Conservation (phyloP, 257 asterid genomes). For the Vinca minor region DNA sequence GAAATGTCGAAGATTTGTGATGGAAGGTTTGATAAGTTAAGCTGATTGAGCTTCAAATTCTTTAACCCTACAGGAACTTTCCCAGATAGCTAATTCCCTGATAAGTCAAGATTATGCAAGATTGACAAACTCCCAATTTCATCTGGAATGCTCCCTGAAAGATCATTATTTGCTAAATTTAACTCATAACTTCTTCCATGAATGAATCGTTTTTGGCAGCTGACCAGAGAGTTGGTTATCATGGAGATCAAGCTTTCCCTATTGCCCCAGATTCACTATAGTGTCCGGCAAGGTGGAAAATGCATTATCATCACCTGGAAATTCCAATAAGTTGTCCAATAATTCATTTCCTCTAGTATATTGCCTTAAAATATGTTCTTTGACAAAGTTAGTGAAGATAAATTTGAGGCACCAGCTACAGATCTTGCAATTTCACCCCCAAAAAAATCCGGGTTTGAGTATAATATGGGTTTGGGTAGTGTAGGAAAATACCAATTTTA, state of each 20-base stretch:
- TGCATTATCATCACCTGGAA: conserved; percentile 50
- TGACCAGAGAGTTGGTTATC: conserved; percentile 57
- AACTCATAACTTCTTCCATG: conserved; percentile 78
- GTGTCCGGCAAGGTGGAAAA: conserved; percentile 68
- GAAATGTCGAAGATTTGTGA: too few species aligned
- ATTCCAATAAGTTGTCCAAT: conserved; percentile 54
- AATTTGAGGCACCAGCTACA: conserved; percentile 66
- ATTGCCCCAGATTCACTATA: conserved; percentile 63
- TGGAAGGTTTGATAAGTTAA: conserved; percentile 73
- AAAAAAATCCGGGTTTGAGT: too few species aligned
- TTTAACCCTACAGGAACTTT: conserved; percentile 59
- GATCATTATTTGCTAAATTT: conserved; percentile 62
- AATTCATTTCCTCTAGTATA: conserved; percentile 70
- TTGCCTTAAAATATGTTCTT: conserved; percentile 64
- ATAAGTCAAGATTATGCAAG: conserved; percentile 80
- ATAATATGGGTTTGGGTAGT: too few species aligned
- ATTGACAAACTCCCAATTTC: conserved; percentile 70
- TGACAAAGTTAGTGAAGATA: conserved; percentile 68
- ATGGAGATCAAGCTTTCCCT: conserved; percentile 83
- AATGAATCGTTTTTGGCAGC: conserved; percentile 55
- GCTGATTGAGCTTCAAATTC: conserved; percentile 81
- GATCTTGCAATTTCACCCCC: conserved; percentile 69
- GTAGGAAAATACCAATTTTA: too few species aligned
- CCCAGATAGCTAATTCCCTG: conserved; percentile 66
- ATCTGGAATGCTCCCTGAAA: conserved; percentile 68